Conservation (phyloP, 2,329 filamentous ascomycete species). For the Salinomyces thailandicus region DNA sequence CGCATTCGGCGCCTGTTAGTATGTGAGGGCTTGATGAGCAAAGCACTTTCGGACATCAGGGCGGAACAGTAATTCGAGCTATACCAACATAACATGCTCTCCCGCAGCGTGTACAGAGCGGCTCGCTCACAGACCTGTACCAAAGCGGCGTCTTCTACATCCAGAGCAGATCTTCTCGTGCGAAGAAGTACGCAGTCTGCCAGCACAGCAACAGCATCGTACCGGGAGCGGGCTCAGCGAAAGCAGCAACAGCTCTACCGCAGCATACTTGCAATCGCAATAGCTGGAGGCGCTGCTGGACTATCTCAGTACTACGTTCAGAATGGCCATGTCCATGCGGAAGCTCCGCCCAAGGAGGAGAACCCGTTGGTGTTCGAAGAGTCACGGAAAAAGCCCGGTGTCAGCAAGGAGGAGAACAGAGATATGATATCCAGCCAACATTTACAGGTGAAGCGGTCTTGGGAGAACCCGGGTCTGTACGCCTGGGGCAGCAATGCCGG, state of each 20-base stretch:
- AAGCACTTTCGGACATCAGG: too few species aligned
- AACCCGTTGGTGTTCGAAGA: slow-evolving; percentile 59
- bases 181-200: slow-evolving; percentile 11
- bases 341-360: slow-evolving; percentile 35
- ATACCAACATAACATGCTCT: too few species aligned
- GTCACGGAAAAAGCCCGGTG: slow-evolving; percentile 42
- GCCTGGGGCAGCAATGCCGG: slow-evolving; percentile 85
- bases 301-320: slow-evolving; percentile 35
- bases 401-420: slow-evolving; percentile 59
- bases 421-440: slow-evolving; percentile 77
- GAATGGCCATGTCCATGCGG: slow-evolving; percentile 36
- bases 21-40: too few species aligned
- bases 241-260: slow-evolving; percentile 38
- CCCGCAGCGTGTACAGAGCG: slow-evolving; percentile 9
- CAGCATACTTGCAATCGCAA: slow-evolving; percentile 33
- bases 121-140: slow-evolving; percentile 6
- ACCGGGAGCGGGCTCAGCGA: slow-evolving; percentile 28
- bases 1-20: too few species aligned
- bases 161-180: slow-evolving; percentile 16
- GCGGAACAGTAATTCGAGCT: too few species aligned
- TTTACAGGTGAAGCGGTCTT: slow-evolving; percentile 73
- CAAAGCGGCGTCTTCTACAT: slow-evolving; percentile 12
- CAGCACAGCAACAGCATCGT: slow-evolving; percentile 20
- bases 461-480: slow-evolving; percentile 78
- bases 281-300: slow-evolving; percentile 34